phyloP scores from a whole-genome alignment of 306 rosid species.

The Abrus precatorius region DNA sequence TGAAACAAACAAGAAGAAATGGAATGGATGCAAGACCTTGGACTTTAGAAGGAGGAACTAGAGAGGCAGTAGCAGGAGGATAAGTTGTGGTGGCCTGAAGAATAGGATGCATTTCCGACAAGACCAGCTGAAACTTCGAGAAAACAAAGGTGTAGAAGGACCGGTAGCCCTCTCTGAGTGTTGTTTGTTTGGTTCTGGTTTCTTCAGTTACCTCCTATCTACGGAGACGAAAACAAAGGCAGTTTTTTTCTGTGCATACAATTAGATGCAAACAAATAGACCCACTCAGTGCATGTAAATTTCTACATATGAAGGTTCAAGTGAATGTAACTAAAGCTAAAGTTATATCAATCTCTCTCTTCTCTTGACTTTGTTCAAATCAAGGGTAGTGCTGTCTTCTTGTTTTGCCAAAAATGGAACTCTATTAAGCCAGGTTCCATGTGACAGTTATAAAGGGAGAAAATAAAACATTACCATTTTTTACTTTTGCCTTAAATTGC shows the following conservation, averaged over 20 bases:
- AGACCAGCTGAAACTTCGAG: slow-evolving; percentile 49
- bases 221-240: slow-evolving; percentile 47
- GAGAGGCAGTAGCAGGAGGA: slow-evolving; percentile 45
- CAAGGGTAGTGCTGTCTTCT: background rate
- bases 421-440: background rate
- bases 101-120: slow-evolving; percentile 34
- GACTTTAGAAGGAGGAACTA: slow-evolving; percentile 29
- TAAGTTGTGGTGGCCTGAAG: slow-evolving; percentile 18
- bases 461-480: background rate
- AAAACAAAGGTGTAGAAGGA: slow-evolving; percentile 42
- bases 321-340: background rate
- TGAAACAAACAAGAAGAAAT: slow-evolving; percentile 1
- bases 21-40: slow-evolving; percentile 57
- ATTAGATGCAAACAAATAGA: background rate
- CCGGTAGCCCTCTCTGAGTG: slow-evolving; percentile 53
- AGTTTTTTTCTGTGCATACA: background rate
- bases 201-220: slow-evolving; percentile 37
- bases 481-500: background rate
- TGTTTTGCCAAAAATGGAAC: slow-evolving; percentile 21
- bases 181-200: slow-evolving; percentile 46
- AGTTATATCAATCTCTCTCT: background rate
- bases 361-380: background rate
- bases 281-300: slow-evolving; percentile 3
- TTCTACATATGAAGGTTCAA: background rate
- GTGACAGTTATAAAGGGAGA: background rate